Evolutionary conservation across 768 basidiomycete species (phyloP), one percentile per base, ranked within the genome.

Genomic region (Boletus vermiculosoides): DNA sequence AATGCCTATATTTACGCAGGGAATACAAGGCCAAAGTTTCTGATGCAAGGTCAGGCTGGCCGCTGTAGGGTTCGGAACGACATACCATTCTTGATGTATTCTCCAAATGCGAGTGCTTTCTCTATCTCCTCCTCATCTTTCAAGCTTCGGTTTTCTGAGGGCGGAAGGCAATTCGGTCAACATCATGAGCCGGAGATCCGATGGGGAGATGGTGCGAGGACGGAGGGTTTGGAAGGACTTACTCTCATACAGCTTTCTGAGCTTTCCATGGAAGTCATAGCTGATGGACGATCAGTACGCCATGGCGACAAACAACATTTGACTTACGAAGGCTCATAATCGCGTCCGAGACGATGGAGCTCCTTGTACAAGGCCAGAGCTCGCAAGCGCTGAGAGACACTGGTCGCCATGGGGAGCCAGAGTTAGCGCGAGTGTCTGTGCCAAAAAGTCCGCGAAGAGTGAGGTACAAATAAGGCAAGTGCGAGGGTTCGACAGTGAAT

Each of bases 11-110:
- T 72, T 94, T 94, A 61, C 87, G 81, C 44, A 94, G 73, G 1
- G 88, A 85, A 64, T 94, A 93, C 22, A 94, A 71, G 0, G 91
- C 90, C 44, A 93, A 76, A 0, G 90, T 92, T 74, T 93, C 91
- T 92, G 50, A 25, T n/a, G 16, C 45, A 1, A 41, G 20, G 30
- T 68, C 2, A 66, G 57, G 16, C 18, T 37, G 15, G 10, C 10
- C 10, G 7, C 34, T 34, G 8, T 1, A 1, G 11, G 12, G 31
- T 6, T 15, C 1, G 1, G 34, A 9, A 45, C 10, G 34, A 66
- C 81, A 59, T 64, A 88, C 92, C 92, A 65, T 90, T 88, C 74
- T 86, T 90, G 72, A 94, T 92, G 63, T 91, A 92, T 68, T 92
- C 90, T 13, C 85, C 88, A 31, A 92, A 72, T 56, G 78, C 80